These are phyloP conservation scores for Panicum miliaceum DNA, from an alignment of 176 grass and related monocot genomes.

Conservation along the genomic window DNA sequence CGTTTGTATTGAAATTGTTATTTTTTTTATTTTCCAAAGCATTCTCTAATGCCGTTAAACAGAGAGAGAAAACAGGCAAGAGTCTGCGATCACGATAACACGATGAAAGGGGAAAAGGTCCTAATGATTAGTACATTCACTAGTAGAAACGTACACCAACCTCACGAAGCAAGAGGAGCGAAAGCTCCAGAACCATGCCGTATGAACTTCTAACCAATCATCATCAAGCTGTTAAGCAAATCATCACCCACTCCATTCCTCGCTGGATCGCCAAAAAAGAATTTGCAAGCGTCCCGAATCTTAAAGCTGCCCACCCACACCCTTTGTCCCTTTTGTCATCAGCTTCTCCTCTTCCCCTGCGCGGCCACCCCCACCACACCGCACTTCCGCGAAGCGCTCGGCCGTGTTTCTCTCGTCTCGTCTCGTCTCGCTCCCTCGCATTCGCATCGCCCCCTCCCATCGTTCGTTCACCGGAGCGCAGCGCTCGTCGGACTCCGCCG, in stretches of 20 bases:
- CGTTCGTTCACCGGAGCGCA: neutral
- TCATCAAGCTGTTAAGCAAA: neutral
- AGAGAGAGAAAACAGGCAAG: too few species aligned
- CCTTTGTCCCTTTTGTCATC: neutral
- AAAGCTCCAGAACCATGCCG: neutral
- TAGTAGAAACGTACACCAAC: neutral
- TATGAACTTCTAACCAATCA: neutral
- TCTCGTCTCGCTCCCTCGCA: neutral
- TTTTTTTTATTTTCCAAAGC: too few species aligned
- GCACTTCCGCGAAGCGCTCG: neutral
- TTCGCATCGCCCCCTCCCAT: neutral
- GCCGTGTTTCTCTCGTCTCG: neutral
- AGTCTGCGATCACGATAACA: neutral
- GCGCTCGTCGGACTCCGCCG: neutral
- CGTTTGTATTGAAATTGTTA: too few species aligned
- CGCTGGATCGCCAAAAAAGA: neutral
- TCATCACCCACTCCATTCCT: too few species aligned
- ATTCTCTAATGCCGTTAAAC: neutral
- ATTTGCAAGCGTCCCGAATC: neutral
- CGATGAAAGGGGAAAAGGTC: neutral
- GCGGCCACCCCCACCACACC: neutral
- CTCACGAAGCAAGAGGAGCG: neutral
- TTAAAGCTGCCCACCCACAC: neutral
- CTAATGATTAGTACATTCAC: neutral
- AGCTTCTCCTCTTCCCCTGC: neutral